Evolutionary conservation across 2,329 filamentous ascomycete genomes (phyloP).

Genomic region (Pseudogymnoascus sp.): DNA sequence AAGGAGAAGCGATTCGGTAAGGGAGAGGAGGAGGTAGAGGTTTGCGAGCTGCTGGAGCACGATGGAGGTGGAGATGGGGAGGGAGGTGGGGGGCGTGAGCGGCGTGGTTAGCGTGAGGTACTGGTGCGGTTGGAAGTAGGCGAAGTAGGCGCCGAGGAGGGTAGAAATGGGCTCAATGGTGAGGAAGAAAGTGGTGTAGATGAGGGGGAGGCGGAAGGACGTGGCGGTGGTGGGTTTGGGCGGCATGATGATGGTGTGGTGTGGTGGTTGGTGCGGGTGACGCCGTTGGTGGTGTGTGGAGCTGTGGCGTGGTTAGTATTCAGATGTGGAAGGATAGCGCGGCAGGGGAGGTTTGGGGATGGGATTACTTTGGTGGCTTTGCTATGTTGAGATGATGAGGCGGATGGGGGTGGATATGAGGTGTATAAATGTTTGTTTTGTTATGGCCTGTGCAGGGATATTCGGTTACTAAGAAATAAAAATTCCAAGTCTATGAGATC

Average conservation of each 20-base stretch:
- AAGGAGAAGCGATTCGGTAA: conserved; percentile 71
- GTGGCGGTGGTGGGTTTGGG: background rate
- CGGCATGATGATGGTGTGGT: conserved; percentile 12
- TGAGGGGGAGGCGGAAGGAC: conserved; percentile 44
- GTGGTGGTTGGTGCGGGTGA: background rate
- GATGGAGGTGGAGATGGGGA: conserved; percentile 57
- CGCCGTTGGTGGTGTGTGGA: conserved; percentile 14
- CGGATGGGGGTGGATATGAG: background rate
- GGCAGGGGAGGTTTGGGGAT: background rate
- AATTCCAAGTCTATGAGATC: background rate
- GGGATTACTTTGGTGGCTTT: background rate
- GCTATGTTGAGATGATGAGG: background rate
- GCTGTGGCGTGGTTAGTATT: background rate
- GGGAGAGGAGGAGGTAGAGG: conserved; percentile 67
- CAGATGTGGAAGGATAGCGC: background rate
- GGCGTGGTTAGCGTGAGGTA: conserved; percentile 55
- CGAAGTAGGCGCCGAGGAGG: conserved; percentile 45
- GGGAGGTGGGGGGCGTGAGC: conserved; percentile 18
- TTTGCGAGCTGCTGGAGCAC: conserved; percentile 70
- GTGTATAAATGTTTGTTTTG: background rate
- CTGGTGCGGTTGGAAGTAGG: conserved; percentile 40
- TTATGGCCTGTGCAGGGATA: background rate
- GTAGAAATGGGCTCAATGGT: conserved; percentile 58
- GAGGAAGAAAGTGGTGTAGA: conserved; percentile 69
- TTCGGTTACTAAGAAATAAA: background rate